Conservation (phyloP, 2,329 filamentous ascomycete genomes). For the Fusarium virguliforme region DNA sequence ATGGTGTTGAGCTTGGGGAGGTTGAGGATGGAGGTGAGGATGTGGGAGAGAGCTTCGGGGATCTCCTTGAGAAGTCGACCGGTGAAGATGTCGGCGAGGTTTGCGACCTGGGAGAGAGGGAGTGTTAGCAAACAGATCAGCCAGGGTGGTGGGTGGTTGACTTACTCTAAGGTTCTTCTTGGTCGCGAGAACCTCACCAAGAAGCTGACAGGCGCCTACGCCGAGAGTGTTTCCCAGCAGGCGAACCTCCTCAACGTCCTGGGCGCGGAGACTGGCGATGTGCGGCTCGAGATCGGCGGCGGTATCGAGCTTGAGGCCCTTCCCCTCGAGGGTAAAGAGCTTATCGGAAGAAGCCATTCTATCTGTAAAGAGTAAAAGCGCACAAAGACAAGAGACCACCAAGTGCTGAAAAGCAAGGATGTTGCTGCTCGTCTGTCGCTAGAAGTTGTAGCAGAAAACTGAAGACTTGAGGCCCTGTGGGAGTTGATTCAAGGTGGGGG, state of each 20-base stretch:
- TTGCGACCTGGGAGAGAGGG: constrained; percentile 73
- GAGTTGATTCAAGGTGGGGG: constrained; percentile 50
- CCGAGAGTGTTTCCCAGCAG: constrained; percentile 94
- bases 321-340: constrained; percentile 92
- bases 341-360: constrained; percentile 64
- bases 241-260: constrained; percentile 85
- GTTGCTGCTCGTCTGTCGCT: constrained; percentile 15
- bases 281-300: constrained; percentile 89
- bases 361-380: constrained; percentile 36
- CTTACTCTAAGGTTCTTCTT: constrained; percentile 86
- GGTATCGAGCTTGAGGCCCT: constrained; percentile 91
- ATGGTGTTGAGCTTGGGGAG: constrained; percentile 90
- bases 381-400: constrained; percentile 13
- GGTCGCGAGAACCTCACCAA: constrained; percentile 86
- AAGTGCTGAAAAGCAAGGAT: constrained; percentile 31
- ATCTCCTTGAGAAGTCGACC: constrained; percentile 94
- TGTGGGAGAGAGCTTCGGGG: constrained; percentile 86
- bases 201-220: constrained; percentile 86
- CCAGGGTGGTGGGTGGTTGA: constrained; percentile 4
- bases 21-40: constrained; percentile 89
- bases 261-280: constrained; percentile 81
- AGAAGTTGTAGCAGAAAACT: constrained; percentile 35
- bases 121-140: constrained; percentile 13
- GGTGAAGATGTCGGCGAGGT: constrained; percentile 98
- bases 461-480: constrained; percentile 31